Evolutionary conservation across 2,329 filamentous ascomycete genomes (phyloP), one percentile per base, ranked within the genome.

Genomic region (Xylariaceae sp.): DNA sequence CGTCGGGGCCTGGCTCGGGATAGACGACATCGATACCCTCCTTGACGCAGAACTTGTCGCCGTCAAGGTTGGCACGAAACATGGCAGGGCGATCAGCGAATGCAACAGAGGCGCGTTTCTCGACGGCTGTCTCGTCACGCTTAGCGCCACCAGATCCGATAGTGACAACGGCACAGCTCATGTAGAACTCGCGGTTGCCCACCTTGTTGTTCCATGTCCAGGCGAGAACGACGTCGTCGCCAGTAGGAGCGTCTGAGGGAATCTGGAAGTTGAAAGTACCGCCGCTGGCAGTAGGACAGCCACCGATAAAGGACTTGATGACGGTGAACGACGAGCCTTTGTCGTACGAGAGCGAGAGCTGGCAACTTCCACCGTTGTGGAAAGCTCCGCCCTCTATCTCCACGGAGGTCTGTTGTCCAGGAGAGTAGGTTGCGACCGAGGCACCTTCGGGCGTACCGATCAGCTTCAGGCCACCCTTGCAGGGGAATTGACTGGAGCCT

Each of bases 151-250:
- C 66, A 27, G 68, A 68, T 47, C 66, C 68, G 63, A 90, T 83
- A 54, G 78, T 81, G 59, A 91, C 78, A 45, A 80, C 75, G 7
- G 88, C 87, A 63, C 89, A 94, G 71, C 90, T 89, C 85, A 90
- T 90, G 77, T 94, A 94, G 80, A 87, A 88, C 67, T 92, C 88
- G 42, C 88, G 79, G 70, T 90, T 90, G 22, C 88, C 87, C 38
- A 86, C 69, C 56, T 82, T 73, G 74, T 90, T 90, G 71, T 87
- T 85, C 85, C 85, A 89, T 22, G 82, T 83, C 89, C 89, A 92
- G 35, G 83, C 82, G 44, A 91, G 78, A 40, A 91, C 66, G 49
- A 82, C 85, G 32, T 83, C 78, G 68, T 68, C 73, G 52, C 68
- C 62, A 31, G 60, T 52, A n/a, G 82, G 81, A 1, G 82, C 80